phyloP scores from a whole-genome alignment of 2,329 filamentous ascomycete species.

The Colletotrichum sp. region DNA sequence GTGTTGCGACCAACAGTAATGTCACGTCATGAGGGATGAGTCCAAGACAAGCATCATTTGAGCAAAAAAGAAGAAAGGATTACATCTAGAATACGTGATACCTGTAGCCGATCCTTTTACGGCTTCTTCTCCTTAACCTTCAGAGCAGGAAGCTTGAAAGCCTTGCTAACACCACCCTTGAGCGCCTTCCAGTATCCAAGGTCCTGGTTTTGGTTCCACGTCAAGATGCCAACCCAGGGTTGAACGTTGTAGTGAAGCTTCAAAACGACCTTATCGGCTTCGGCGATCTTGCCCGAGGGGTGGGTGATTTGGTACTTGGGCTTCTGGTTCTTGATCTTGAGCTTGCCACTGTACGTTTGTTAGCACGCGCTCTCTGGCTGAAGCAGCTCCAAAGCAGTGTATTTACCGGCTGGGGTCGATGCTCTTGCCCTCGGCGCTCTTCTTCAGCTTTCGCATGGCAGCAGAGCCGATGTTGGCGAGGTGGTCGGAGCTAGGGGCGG shows the following conservation, averaged over 20 bases:
- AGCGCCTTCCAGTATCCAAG: slow-evolving; percentile 69
- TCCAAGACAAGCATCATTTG: background rate
- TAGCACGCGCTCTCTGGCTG: slow-evolving; percentile 14
- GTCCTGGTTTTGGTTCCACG: slow-evolving; percentile 72
- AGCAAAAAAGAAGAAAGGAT: background rate
- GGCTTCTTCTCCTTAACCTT: slow-evolving; percentile 57
- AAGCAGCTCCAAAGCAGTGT: background rate
- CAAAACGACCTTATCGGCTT: slow-evolving; percentile 74
- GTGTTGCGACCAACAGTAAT: background rate
- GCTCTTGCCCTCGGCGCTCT: slow-evolving; percentile 62
- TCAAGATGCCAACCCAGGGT: slow-evolving; percentile 89
- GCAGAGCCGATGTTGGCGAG: slow-evolving; percentile 63
- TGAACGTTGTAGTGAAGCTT: slow-evolving; percentile 95
- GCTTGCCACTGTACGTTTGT: slow-evolving; percentile 60
- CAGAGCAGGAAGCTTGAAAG: slow-evolving; percentile 68
- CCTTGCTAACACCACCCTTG: slow-evolving; percentile 66
- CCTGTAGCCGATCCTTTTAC: background rate
- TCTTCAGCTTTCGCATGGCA: slow-evolving; percentile 65
- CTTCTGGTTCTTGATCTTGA: slow-evolving; percentile 82
- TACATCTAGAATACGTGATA: background rate
- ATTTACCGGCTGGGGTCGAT: slow-evolving; percentile 62
- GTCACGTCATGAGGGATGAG: background rate
- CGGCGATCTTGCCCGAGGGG: slow-evolving; percentile 77
- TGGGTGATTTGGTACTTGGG: slow-evolving; percentile 98
- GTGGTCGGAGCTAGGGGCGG: slow-evolving; percentile 69